Evolutionary conservation across 306 rosid genomes (phyloP).

Genomic region (Hippophae rhamnoides): DNA sequence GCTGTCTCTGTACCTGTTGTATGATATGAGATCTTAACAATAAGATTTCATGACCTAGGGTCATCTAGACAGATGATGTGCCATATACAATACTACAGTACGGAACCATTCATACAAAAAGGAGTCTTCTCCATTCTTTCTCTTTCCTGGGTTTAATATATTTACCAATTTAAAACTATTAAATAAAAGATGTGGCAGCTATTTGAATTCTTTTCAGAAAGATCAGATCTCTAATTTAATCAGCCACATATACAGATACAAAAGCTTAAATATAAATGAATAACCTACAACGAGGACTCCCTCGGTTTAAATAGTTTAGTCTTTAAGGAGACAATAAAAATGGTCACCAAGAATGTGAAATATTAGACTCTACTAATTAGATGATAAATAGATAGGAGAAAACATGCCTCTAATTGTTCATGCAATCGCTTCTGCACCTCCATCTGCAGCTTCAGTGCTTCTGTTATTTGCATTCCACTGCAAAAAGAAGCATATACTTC

Average conservation of each 20-base stretch:
- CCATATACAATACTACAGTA: not conserved
- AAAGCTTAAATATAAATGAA: too few species aligned
- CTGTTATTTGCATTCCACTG: conserved; percentile 97
- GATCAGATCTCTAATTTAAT: too few species aligned
- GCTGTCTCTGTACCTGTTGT: conserved; percentile 93
- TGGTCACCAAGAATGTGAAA: not conserved
- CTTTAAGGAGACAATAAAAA: too few species aligned
- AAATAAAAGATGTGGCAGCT: too few species aligned
- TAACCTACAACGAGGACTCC: too few species aligned
- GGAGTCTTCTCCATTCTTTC: not conserved
- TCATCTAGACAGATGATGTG: not conserved
- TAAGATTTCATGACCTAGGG: conserved; percentile 5
- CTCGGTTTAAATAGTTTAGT: too few species aligned
- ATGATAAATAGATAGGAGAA: conserved; percentile 8
- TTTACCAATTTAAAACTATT: too few species aligned
- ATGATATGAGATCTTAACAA: conserved; percentile 1
- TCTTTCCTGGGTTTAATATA: not conserved
- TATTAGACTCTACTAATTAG: conserved; percentile 3
- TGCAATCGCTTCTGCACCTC: conserved; percentile 98
- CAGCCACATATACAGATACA: too few species aligned
- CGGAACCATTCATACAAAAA: not conserved
- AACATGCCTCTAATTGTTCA: conserved; percentile 90
- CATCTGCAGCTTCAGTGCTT: conserved; percentile 98
- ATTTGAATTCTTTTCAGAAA: too few species aligned
- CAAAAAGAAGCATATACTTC: conserved; percentile 17